Evolutionary conservation across 2,329 filamentous ascomycete species (phyloP).

Genomic region (Monilinia laxa): DNA sequence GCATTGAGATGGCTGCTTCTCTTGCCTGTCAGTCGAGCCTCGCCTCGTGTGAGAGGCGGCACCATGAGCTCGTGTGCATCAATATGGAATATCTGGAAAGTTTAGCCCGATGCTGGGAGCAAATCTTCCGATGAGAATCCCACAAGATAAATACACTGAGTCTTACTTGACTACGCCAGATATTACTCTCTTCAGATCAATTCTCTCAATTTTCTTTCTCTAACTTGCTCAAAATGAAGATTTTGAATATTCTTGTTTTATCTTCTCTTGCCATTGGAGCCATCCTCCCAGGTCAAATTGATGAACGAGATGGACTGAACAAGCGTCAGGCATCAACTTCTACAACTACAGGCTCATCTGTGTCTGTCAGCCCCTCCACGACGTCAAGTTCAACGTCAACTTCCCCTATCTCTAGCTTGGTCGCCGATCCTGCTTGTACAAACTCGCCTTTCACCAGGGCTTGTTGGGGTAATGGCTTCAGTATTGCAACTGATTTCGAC

Average conservation of each 20-base stretch:
- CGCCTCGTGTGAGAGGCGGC: slow-evolving; percentile 20
- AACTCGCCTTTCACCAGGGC: slow-evolving; percentile 38
- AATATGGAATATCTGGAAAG: not conserved
- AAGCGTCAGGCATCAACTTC: slow-evolving; percentile 4
- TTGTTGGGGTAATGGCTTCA: slow-evolving; percentile 40
- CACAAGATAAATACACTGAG: slow-evolving; percentile 22
- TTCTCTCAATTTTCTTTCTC: slow-evolving; percentile 18
- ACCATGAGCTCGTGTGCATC: slow-evolving; percentile 13
- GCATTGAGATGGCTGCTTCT: not conserved
- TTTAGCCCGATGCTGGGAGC: no score
- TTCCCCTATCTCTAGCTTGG: slow-evolving; percentile 19
- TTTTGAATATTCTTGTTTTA: slow-evolving; percentile 20
- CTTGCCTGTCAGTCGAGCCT: slow-evolving; percentile 12
- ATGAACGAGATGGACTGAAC: slow-evolving; percentile 17
- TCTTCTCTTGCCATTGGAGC: slow-evolving; percentile 14
- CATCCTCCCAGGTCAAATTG: slow-evolving; percentile 2
- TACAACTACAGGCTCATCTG: slow-evolving; percentile 10
- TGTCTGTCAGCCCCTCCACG: not conserved
- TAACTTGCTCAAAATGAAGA: slow-evolving; percentile 23
- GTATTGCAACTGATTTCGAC: slow-evolving; percentile 39
- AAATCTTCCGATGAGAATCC: not conserved
- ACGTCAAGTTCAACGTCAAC: slow-evolving; percentile 14
- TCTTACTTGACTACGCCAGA: slow-evolving; percentile 9
- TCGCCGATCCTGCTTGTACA: slow-evolving; percentile 31
- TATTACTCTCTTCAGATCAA: slow-evolving; percentile 23